A percentile compares a stretch with the other conserved stretches of the same genome.
Conservation (phyloP, 192 early-diverging fungal species). For the Backusella tuberculispora region DNA sequence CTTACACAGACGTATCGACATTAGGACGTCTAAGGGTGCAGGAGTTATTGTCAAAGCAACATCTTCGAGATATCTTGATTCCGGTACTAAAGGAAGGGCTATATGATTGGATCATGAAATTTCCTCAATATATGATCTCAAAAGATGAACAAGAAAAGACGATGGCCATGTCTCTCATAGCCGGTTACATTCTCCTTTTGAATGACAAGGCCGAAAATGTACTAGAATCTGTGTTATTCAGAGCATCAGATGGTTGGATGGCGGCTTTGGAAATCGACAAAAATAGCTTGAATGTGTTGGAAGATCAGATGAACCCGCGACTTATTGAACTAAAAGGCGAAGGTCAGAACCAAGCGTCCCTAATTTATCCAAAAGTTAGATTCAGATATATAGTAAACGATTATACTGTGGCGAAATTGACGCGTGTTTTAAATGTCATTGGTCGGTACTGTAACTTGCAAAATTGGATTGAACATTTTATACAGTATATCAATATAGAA, state of each 20-base stretch:
- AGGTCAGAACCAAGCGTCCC: not conserved
- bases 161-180: constrained; percentile 37
- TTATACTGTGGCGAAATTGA: constrained; percentile 17
- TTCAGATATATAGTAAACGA: constrained; percentile 41
- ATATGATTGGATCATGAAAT: constrained; percentile 31
- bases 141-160: constrained; percentile 40
- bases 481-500: constrained; percentile 29
- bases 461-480: constrained; percentile 41
- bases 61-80: constrained; percentile 26
- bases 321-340: constrained; percentile 27
- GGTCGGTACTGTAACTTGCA: constrained; percentile 34
- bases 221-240: constrained; percentile 30
- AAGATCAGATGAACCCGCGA: constrained; percentile 27
- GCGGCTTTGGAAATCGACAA: constrained; percentile 44
- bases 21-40: constrained; percentile 24
- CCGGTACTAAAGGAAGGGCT: constrained; percentile 46
- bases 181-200: constrained; percentile 40
- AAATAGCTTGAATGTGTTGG: constrained; percentile 33
- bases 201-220: constrained; percentile 34
- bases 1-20: constrained; percentile 37
- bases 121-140: constrained; percentile 42
- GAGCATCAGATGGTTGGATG: constrained; percentile 43
- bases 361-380: constrained; percentile 31
- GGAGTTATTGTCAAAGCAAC: not conserved
- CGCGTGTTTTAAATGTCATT: constrained; percentile 33